A percentile compares a stretch with the other conserved stretches of the same genome.
phyloP scores from a whole-genome alignment of 306 rosid species.

The Acmispon strigosus region DNA sequence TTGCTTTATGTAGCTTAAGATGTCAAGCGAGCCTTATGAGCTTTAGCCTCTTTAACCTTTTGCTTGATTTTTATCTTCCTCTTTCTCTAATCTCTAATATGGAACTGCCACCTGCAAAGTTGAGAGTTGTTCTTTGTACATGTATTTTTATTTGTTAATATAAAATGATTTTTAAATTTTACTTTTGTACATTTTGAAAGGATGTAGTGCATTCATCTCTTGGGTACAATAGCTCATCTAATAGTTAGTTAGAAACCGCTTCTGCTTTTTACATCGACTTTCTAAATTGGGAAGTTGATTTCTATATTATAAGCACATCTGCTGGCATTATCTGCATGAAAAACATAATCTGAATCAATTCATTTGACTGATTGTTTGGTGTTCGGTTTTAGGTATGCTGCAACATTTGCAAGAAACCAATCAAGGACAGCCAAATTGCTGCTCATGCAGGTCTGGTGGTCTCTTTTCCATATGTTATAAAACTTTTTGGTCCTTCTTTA shows the following conservation, averaged over 20 bases:
- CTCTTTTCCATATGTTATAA: background rate
- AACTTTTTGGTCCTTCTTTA: conserved; percentile 1
- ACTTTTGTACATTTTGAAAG: background rate
- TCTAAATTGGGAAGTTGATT: background rate
- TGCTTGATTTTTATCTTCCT: conserved; percentile 6
- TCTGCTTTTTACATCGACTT: conserved; percentile 8
- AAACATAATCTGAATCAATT: conserved; percentile 1
- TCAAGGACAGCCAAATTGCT: conserved; percentile 73
- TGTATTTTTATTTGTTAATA: background rate
- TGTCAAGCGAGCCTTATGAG: background rate
- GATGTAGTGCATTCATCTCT: conserved; percentile 1
- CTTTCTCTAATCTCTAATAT: conserved; percentile 14
- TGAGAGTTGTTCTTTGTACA: background rate
- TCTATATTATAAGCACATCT: background rate
- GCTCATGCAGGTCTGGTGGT: conserved; percentile 78
- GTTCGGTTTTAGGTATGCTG: conserved; percentile 73
- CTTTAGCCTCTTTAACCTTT: background rate
- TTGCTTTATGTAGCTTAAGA: conserved; percentile 5
- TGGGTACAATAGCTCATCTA: background rate
- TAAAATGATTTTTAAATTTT: background rate
- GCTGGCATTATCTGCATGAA: conserved; percentile 18
- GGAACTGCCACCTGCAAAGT: background rate
- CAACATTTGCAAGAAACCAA: conserved; percentile 86
- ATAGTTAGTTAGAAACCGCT: conserved; percentile 4
- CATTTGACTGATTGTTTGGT: conserved; percentile 29